phyloP scores from a whole-genome alignment of 2,329 filamentous ascomycete genomes.

The Aaosphaeria arxii region DNA sequence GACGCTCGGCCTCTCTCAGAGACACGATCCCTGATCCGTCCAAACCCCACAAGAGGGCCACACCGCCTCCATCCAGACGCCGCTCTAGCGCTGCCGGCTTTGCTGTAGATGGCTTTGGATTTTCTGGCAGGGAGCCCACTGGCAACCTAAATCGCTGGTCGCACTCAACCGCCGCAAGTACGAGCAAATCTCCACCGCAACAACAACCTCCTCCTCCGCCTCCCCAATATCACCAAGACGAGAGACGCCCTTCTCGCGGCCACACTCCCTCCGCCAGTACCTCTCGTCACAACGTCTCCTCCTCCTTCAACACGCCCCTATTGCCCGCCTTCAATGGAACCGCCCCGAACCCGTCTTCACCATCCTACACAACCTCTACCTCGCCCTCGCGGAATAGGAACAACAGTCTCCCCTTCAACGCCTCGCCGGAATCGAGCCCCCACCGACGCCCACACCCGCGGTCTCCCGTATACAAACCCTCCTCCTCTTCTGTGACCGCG shows the following conservation, averaged over 20 bases:
- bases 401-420: constrained; percentile 8
- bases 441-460: constrained; percentile 25
- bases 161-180: constrained; percentile 54
- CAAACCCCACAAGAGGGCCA: constrained; percentile 22
- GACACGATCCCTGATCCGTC: constrained; percentile 26
- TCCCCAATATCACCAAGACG: constrained; percentile 7
- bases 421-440: constrained; percentile 39
- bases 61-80: constrained; percentile 30
- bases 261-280: constrained; percentile 34
- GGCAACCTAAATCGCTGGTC: constrained; percentile 58
- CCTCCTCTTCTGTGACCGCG: constrained; percentile 22
- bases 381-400: constrained; percentile 18
- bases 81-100: constrained; percentile 41
- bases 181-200: constrained; percentile 20
- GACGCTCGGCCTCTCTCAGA: constrained; percentile 40
- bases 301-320: constrained; percentile 23
- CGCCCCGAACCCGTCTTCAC: constrained; percentile 27
- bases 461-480: constrained; percentile 30
- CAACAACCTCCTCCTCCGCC: background rate
- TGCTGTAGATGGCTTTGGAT: constrained; percentile 36
- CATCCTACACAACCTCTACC: constrained; percentile 12
- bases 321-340: constrained; percentile 36
- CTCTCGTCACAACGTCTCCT: constrained; percentile 25
- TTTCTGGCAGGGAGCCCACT: constrained; percentile 42
- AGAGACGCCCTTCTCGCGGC: constrained; percentile 20